Evolutionary conservation across 2,329 filamentous ascomycete genomes (phyloP).

Genomic region (Colletotrichum brevisporum): DNA sequence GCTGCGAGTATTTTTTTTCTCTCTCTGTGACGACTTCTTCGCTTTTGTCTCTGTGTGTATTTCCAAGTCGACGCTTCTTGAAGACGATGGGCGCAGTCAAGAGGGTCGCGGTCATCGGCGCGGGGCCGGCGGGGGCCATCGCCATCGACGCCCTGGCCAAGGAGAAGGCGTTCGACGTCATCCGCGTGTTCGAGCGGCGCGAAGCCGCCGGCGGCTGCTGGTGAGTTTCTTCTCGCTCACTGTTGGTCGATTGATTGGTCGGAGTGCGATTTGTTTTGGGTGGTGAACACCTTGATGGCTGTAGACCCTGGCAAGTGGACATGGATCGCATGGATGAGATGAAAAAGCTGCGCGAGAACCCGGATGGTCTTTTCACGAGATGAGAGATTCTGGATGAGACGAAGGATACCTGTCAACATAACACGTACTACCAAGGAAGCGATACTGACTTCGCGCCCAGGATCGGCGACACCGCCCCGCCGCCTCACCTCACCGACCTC

Average conservation of each 20-base stretch:
- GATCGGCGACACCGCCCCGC: slow-evolving; percentile 56
- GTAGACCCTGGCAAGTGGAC: slow-evolving; percentile 6
- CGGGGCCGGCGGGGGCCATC: slow-evolving; percentile 73
- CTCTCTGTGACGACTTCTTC: not conserved
- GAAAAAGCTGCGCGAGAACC: not conserved
- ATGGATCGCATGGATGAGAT: not conserved
- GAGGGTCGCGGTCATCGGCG: slow-evolving; percentile 71
- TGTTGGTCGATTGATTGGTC: not conserved
- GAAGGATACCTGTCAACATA: not conserved
- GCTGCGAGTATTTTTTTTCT: not conserved
- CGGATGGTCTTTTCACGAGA: slow-evolving; percentile 5
- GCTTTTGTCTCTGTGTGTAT: not conserved
- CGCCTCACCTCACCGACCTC: slow-evolving; percentile 60
- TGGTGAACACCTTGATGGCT: slow-evolving; percentile 24
- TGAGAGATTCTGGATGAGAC: not conserved
- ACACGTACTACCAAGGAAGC: no score
- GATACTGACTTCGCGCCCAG: slow-evolving; percentile 47
- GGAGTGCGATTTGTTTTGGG: not conserved
- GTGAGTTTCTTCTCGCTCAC: slow-evolving; percentile 53
- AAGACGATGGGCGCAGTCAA: slow-evolving; percentile 44
- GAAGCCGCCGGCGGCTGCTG: slow-evolving; percentile 73
- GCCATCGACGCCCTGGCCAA: slow-evolving; percentile 71
- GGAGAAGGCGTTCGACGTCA: slow-evolving; percentile 70
- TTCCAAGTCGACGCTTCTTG: not conserved
- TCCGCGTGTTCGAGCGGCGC: slow-evolving; percentile 74